phyloP scores from a whole-genome alignment of 2,329 filamentous ascomycete genomes.

The Passalora sequoiae region DNA sequence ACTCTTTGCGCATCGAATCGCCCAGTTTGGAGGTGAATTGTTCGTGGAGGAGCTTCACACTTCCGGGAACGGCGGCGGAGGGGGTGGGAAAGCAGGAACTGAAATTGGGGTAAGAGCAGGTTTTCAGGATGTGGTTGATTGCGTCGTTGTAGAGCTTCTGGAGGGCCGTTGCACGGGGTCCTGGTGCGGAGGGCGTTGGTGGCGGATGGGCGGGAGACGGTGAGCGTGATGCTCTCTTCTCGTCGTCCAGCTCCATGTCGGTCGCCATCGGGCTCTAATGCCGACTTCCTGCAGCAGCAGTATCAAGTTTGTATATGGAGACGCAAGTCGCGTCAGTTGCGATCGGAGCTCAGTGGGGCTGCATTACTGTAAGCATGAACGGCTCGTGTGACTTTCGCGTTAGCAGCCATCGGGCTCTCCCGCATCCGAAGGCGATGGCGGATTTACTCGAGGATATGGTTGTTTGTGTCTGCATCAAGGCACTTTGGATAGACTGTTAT shows the following conservation, averaged over 20 bases:
- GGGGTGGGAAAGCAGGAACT: conserved; percentile 60
- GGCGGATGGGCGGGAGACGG: conserved; percentile 30
- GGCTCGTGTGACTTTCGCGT: too few species aligned
- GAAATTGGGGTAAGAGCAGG: conserved; percentile 58
- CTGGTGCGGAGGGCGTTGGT: conserved; percentile 51
- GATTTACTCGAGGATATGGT: too few species aligned
- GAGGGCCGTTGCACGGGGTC: conserved; percentile 56
- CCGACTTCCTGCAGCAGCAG: not conserved
- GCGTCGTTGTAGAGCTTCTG: conserved; percentile 58
- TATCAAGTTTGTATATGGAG: not conserved
- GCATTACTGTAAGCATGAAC: too few species aligned
- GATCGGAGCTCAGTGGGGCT: too few species aligned
- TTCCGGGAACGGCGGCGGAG: conserved; percentile 52
- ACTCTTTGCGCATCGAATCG: conserved; percentile 48
- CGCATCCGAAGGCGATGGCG: too few species aligned
- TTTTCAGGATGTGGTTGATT: conserved; percentile 55
- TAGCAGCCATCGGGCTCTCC: too few species aligned
- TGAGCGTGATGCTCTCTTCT: conserved; percentile 12
- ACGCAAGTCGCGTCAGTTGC: conserved; percentile 4
- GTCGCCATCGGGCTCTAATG: conserved; percentile 12
- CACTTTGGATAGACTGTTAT: too few species aligned
- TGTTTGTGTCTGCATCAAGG: too few species aligned
- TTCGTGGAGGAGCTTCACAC: conserved; percentile 53
- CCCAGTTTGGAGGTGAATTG: conserved; percentile 57
- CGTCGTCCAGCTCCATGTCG: conserved; percentile 14